A percentile compares a stretch with the other conserved stretches of the same genome.
Conservation (phyloP, 202 grass and related monocot species). For the Schoenoplectus tabernaemontani region DNA sequence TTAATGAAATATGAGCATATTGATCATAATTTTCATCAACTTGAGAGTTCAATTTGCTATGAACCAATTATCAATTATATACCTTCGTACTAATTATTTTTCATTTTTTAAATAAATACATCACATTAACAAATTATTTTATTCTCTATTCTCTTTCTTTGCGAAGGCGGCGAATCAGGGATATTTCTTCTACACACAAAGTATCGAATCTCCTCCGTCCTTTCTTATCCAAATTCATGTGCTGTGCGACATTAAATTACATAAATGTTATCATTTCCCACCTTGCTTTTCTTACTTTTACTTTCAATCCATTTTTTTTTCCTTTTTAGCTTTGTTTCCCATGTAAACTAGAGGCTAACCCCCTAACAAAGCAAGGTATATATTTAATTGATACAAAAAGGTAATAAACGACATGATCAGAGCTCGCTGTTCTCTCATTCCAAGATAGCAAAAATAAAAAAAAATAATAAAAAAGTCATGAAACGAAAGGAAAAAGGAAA, state of each 20-base stretch:
- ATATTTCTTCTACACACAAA: slow-evolving; percentile 24
- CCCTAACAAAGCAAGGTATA: neutral
- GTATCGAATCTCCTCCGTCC: neutral
- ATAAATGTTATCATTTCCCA: neutral
- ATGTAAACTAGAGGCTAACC: neutral
- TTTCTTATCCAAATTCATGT: neutral
- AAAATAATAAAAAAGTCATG: neutral
- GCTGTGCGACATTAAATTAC: neutral
- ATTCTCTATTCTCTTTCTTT: neutral
- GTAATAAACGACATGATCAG: neutral
- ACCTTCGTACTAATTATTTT: too few species aligned
- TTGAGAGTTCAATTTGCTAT: too few species aligned
- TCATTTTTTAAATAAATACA: too few species aligned
- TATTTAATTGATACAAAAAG: neutral
- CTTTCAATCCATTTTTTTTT: neutral
- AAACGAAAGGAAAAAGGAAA: neutral
- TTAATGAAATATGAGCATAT: too few species aligned
- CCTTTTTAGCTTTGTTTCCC: neutral
- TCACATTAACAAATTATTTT: too few species aligned
- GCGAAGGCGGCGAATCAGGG: neutral
- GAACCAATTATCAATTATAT: too few species aligned
- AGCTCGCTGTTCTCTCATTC: neutral
- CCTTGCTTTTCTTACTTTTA: neutral
- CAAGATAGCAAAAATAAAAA: neutral
- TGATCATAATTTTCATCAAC: too few species aligned